Conservation (phyloP, 164 flowering plant species). For the Piper longum region DNA sequence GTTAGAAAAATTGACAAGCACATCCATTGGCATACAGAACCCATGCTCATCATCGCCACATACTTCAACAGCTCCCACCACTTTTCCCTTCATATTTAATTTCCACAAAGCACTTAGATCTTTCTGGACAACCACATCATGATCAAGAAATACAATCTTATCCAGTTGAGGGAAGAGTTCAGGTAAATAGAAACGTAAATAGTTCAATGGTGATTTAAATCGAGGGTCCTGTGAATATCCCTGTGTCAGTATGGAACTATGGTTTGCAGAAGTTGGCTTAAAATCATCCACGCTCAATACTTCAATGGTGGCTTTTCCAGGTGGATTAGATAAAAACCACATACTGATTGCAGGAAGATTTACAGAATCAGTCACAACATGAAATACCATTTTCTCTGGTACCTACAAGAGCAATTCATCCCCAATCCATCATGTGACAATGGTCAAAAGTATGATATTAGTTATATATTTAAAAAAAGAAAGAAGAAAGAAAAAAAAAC, state of each 20-base stretch:
- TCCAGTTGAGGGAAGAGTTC: conserved; percentile 62
- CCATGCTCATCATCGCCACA: conserved; percentile 42
- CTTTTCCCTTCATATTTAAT: conserved; percentile 66
- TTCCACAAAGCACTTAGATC: conserved; percentile 63
- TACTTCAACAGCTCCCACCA: conserved; percentile 74
- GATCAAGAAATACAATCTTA: conserved; percentile 75
- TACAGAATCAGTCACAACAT: conserved; percentile 80
- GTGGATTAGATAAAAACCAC: conserved; percentile 67
- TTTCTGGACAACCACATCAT: conserved; percentile 90
- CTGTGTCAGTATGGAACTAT: conserved; percentile 21
- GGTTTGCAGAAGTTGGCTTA: conserved; percentile 29
- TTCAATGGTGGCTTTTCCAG: conserved; percentile 54
- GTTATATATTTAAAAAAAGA: not conserved
- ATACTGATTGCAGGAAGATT: conserved; percentile 67
- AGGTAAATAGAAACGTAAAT: conserved; percentile 78
- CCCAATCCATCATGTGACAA: not conserved
- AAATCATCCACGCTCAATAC: conserved; percentile 40
- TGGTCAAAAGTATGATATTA: not conserved
- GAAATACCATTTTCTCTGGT: conserved; percentile 64
- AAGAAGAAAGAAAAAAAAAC: not conserved
- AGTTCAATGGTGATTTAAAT: conserved; percentile 55
- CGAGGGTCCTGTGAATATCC: conserved; percentile 36
- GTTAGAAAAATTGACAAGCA: conserved; percentile 45
- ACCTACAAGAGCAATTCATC: conserved; percentile 35
- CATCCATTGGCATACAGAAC: conserved; percentile 47